Conservation (phyloP, 495 filamentous ascomycete species). For the Neurospora sp. region DNA sequence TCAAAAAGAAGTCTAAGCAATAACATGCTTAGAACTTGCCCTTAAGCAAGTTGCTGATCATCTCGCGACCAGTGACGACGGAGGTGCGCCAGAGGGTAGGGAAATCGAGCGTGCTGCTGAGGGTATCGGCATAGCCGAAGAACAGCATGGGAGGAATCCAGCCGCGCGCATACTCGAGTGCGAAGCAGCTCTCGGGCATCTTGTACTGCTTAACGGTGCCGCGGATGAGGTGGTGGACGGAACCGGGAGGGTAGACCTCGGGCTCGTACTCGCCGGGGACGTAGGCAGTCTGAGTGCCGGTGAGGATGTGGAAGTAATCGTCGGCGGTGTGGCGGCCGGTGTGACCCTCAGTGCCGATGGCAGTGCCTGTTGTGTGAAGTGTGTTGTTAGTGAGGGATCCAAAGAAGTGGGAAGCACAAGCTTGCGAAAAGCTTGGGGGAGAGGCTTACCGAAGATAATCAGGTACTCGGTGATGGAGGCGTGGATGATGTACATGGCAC, state of each 20-base stretch:
- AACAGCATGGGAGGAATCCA: slow-evolving; percentile 87
- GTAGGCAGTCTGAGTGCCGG: slow-evolving; percentile 63
- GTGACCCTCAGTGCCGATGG: slow-evolving; percentile 84
- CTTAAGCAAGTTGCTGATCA: slow-evolving; percentile 57
- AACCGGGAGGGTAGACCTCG: slow-evolving; percentile 65
- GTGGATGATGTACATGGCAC: slow-evolving; percentile 82
- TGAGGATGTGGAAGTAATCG: slow-evolving; percentile 87
- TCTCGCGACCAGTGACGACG: slow-evolving; percentile 59
- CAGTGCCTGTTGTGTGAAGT: slow-evolving; percentile 43
- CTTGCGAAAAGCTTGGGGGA: background rate
- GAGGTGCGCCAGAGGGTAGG: slow-evolving; percentile 69
- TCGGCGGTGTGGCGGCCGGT: slow-evolving; percentile 78
- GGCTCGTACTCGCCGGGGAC: slow-evolving; percentile 58
- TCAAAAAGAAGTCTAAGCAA: background rate
- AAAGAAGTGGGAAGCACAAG: background rate
- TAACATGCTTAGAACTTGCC: slow-evolving; percentile 52
- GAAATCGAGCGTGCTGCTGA: slow-evolving; percentile 67
- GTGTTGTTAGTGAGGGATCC: background rate
- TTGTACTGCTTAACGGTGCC: slow-evolving; percentile 78
- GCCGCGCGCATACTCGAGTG: slow-evolving; percentile 78
- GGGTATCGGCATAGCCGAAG: slow-evolving; percentile 74
- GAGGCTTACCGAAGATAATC: slow-evolving; percentile 57
- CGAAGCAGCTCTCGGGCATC: slow-evolving; percentile 72
- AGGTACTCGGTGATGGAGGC: slow-evolving; percentile 68
- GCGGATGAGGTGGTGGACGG: slow-evolving; percentile 66